These are phyloP conservation scores for Globisporangium ultimum DNA, from an alignment of 352 stramenopile genomes.

Conservation along the genomic window DNA sequence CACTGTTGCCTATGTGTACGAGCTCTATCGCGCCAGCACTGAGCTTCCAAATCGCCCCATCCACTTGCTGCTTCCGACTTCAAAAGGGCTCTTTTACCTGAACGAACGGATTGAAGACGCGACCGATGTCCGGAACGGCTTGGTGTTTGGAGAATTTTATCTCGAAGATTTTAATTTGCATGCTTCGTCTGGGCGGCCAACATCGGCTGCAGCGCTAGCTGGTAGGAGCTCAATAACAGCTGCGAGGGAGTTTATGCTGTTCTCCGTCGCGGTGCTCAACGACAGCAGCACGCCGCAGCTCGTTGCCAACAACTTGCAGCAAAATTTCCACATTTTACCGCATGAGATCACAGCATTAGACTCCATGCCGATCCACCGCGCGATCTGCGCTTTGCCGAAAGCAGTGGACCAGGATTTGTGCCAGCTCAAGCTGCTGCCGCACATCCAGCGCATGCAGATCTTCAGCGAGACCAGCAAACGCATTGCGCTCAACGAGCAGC, in stretches of 20 bases:
- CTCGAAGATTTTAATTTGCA: conserved; percentile 71
- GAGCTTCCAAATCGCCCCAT: conserved; percentile 56
- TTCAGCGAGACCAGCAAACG: conserved; percentile 36
- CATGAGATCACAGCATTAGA: conserved; percentile 24
- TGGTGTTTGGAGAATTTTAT: conserved; percentile 63
- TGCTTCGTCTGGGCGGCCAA: conserved; percentile 7
- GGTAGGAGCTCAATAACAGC: background rate
- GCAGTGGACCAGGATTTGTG: conserved; percentile 46
- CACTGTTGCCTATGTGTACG: conserved; percentile 67
- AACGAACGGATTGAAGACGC: conserved; percentile 57
- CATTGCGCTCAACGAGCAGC: conserved; percentile 39
- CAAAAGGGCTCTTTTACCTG: conserved; percentile 62
- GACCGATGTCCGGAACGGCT: conserved; percentile 54
- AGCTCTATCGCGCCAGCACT: conserved; percentile 64
- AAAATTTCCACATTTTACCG: conserved; percentile 59
- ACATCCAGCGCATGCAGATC: conserved; percentile 54
- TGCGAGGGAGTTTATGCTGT: conserved; percentile 54
- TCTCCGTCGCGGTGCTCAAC: conserved; percentile 63
- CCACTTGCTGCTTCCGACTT: conserved; percentile 67
- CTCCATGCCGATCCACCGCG: conserved; percentile 24
- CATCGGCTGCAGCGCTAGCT: background rate
- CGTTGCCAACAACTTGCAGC: conserved; percentile 59
- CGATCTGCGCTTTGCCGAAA: conserved; percentile 27
- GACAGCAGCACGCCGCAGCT: conserved; percentile 52
- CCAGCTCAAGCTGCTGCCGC: conserved; percentile 48